These are phyloP conservation scores for Plasmodium sp. DNA, from an alignment of 169 alveolate genomes.

Conservation along the genomic window DNA sequence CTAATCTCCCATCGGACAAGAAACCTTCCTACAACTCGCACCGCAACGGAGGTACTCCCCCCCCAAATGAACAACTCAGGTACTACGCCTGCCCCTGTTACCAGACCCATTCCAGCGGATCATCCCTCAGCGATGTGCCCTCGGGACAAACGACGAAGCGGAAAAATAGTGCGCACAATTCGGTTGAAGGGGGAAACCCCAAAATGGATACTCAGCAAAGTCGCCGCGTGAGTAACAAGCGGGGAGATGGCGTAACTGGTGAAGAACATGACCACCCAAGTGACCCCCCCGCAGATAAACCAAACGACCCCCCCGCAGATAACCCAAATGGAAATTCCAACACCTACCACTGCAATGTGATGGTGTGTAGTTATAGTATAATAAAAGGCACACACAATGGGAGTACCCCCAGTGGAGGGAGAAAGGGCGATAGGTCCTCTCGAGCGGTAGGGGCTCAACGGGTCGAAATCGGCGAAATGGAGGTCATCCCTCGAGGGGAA, in stretches of 20 bases:
- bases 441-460: background rate
- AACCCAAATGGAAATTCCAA: background rate
- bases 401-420: background rate
- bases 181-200: background rate
- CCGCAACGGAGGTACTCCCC: background rate
- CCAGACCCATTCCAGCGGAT: background rate
- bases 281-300: background rate
- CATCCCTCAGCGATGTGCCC: background rate
- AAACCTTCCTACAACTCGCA: background rate
- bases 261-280: background rate
- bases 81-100: background rate
- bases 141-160: background rate
- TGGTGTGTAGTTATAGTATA: background rate
- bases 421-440: background rate
- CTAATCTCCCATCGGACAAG: background rate
- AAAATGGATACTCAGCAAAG: background rate
- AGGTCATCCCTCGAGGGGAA: background rate
- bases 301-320: background rate
- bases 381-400: slow-evolving; percentile 1
- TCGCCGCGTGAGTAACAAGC: background rate
- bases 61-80: background rate
- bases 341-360: slow-evolving; percentile 1
- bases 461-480: background rate
- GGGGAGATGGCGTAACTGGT: background rate
- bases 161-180: background rate